A percentile compares a stretch with the other conserved stretches of the same genome.
These are phyloP conservation scores for Boletales sp. DNA, from an alignment of 768 basidiomycete species.

Conservation along the genomic window DNA sequence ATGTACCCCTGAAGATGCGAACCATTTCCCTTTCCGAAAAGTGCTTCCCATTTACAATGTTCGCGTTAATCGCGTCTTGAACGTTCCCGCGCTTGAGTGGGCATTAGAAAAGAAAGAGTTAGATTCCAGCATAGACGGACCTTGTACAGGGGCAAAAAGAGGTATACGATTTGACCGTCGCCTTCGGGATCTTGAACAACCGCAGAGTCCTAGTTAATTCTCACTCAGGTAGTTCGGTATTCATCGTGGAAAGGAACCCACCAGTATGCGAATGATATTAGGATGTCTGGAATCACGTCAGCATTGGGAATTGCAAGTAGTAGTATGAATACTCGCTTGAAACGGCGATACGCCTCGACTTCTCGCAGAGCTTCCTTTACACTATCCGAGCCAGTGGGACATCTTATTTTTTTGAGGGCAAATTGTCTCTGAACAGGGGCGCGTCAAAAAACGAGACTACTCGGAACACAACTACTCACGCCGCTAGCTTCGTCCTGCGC, in stretches of 20 bases:
- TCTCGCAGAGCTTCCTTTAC: constrained; percentile 89
- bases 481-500: constrained; percentile 85
- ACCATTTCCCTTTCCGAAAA: constrained; percentile 90
- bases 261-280: constrained; percentile 94
- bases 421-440: constrained; percentile 65
- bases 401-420: constrained; percentile 95
- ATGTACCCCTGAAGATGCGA: constrained; percentile 88
- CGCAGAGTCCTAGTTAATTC: constrained; percentile 70
- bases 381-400: constrained; percentile 82
- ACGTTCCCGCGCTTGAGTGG: constrained; percentile 78
- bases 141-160: constrained; percentile 93
- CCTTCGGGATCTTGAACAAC: constrained; percentile 92
- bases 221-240: not conserved
- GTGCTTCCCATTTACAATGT: constrained; percentile 75
- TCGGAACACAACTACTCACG: constrained; percentile 39
- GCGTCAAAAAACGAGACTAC: not conserved
- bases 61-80: constrained; percentile 89
- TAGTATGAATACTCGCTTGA: constrained; percentile 58
- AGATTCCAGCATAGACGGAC: constrained; percentile 34
- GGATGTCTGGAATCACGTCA: constrained; percentile 59
- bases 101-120: not conserved
- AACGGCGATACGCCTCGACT: constrained; percentile 90
- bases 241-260: constrained; percentile 27
- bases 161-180: constrained; percentile 92
- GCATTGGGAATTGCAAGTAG: not conserved